phyloP scores from a whole-genome alignment of 2,329 filamentous ascomycete genomes.

The Trichoderma gracile region DNA sequence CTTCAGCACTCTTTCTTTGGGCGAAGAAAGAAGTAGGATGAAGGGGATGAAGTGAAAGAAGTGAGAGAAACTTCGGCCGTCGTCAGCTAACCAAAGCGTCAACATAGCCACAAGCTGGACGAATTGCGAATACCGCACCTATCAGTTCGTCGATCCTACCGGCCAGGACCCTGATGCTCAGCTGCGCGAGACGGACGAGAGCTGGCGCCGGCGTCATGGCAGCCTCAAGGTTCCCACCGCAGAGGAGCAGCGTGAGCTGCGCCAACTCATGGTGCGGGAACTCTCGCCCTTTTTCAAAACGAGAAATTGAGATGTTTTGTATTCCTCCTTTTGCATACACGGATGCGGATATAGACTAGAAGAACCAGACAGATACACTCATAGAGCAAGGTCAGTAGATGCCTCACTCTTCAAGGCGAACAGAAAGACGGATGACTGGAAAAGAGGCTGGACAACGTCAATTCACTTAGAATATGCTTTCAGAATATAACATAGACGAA shows the following conservation, averaged over 20 bases:
- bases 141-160: slow-evolving; percentile 58
- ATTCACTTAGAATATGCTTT: slow-evolving; percentile 8
- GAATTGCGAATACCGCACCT: slow-evolving; percentile 73
- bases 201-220: slow-evolving; percentile 49
- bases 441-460: background rate
- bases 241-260: slow-evolving; percentile 50
- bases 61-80: background rate
- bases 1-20: background rate
- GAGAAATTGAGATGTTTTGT: background rate
- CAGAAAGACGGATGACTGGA: background rate
- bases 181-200: slow-evolving; percentile 51
- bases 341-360: background rate
- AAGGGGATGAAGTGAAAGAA: background rate
- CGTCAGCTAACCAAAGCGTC: slow-evolving; percentile 1
- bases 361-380: background rate
- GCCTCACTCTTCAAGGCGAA: background rate
- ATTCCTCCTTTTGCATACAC: background rate
- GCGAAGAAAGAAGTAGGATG: background rate
- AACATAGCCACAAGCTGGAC: slow-evolving; percentile 68
- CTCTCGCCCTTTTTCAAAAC: slow-evolving; percentile 27
- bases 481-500: background rate
- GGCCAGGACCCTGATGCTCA: slow-evolving; percentile 51
- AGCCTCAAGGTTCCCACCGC: slow-evolving; percentile 43
- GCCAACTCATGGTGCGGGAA: slow-evolving; percentile 34
- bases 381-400: background rate